Conservation (phyloP, 371 early-diverging fungal species). For the Mortierella sp. region DNA sequence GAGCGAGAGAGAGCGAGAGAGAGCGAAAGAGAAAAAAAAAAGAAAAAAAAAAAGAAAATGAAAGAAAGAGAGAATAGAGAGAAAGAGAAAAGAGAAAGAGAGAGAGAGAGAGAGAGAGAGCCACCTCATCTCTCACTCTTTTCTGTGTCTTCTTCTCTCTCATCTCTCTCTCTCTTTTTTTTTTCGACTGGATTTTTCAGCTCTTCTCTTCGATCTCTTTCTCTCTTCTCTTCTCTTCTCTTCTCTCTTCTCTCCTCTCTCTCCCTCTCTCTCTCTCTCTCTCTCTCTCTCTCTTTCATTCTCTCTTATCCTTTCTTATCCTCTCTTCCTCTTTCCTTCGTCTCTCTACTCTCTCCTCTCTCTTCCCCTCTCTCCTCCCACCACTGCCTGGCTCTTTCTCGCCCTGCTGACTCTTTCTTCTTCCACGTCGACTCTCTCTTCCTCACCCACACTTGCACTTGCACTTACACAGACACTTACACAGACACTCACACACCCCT, state of each 20-base stretch:
- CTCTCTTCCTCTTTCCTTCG: too few species aligned
- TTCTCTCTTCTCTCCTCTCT: neutral
- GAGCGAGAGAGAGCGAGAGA: slow-evolving; percentile 1
- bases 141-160: neutral
- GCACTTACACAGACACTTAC: too few species aligned
- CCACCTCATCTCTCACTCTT: neutral
- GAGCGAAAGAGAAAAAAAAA: slow-evolving; percentile 6
- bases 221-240: slow-evolving; percentile 2
- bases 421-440: too few species aligned
- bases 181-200: slow-evolving; percentile 4
- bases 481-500: too few species aligned
- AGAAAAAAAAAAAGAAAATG: neutral
- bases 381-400: too few species aligned
- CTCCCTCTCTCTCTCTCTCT: too few species aligned
- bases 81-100: neutral
- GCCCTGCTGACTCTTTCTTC: too few species aligned
- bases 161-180: neutral
- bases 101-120: neutral
- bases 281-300: too few species aligned
- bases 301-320: too few species aligned
- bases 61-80: slow-evolving; percentile 3
- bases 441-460: too few species aligned
- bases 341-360: too few species aligned
- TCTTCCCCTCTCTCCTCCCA: too few species aligned
- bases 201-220: neutral